A percentile compares a stretch with the other conserved stretches of the same genome.
phyloP scores from a whole-genome alignment of 768 basidiomycete species.

The Dacryopinax spathularia region DNA sequence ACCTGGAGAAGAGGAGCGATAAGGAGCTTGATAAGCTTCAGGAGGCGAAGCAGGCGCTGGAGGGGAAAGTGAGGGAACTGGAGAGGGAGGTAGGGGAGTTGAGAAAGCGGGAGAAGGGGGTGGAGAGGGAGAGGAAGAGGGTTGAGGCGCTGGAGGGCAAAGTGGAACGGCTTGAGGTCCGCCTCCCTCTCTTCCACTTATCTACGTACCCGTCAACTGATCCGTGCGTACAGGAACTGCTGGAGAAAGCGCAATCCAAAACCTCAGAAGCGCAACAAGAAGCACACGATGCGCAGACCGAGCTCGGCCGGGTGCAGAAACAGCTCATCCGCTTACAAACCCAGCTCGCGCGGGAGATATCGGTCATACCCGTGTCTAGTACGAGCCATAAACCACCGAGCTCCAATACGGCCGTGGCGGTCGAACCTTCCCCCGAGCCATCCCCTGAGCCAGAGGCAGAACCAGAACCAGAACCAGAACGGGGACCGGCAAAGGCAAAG shows the following conservation, averaged over 20 bases:
- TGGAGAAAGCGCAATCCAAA: not conserved
- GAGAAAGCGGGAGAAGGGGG: not conserved
- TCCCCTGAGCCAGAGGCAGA: not conserved
- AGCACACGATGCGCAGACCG: not conserved
- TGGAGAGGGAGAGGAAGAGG: conserved; percentile 1
- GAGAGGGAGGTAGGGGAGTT: not conserved
- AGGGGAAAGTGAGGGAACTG: not conserved
- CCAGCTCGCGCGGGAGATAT: not conserved
- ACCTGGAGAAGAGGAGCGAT: not conserved
- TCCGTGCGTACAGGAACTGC: not conserved
- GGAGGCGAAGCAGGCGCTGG: not conserved
- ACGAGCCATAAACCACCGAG: not conserved
- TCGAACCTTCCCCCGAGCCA: no score
- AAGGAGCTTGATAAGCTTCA: not conserved
- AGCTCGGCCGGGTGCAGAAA: not conserved
- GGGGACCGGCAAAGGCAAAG: no score
- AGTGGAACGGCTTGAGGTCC: not conserved
- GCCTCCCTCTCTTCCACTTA: not conserved
- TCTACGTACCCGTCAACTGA: not conserved
- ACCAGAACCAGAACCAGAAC: not conserved
- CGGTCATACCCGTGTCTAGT: not conserved
- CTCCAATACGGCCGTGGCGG: not conserved
- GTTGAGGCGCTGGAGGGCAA: not conserved
- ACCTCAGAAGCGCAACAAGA: not conserved
- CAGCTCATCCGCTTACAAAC: not conserved